Evolutionary conservation across 495 filamentous ascomycete genomes (phyloP), one percentile per base, ranked within the genome.

Genomic region (Penicilliopsis zonata): DNA sequence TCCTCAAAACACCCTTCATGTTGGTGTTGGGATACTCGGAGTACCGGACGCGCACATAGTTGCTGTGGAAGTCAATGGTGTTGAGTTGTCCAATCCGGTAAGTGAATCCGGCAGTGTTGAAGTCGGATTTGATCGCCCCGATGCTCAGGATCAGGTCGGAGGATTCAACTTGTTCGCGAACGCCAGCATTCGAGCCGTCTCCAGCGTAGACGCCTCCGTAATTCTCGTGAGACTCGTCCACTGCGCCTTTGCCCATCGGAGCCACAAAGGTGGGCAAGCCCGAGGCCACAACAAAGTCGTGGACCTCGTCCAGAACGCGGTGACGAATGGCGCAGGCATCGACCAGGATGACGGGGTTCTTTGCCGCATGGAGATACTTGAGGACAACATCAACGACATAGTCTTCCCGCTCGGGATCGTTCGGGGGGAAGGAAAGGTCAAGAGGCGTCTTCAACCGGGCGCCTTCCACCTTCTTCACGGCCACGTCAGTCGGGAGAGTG

Each of bases 281-380:
- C 1, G 84, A 82, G 46, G 75, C 82, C 27, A 79, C 66, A 21
- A 94, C 60, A n/a, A 96, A 60, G 18, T 78, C 73, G 32, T 79
- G 76, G 8, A 84, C 74, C 49, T 94, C 88, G 0, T 75, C 61
- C 4, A 90, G 55, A 9, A 78, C 77, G 9, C 72, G 65, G 47
- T 94, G 84, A 13, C 86, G 78, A 47, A 87, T 77, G 4, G 86
- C 80, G 49, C 86, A 94, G n/a, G 83, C 86, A 52, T 96, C 88
- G 3, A 90, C 82, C 15, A 96, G 59, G 10, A 96, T 79, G 16
- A 93, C 57, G 7, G 88, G 83, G 30, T 71, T 74, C 47, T 81
- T 72, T 4, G 88, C 84, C 0, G 66, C 75, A 33, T 81, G 71
- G 13, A 94, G 70, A 35, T 81, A 80, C 52, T 79, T 77, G 27